Percentiles rank a stretch among this genome's conserved stretches.
These are phyloP conservation scores for Beauveria australis DNA, from an alignment of 2,329 filamentous ascomycete species.

Conservation along the genomic window DNA sequence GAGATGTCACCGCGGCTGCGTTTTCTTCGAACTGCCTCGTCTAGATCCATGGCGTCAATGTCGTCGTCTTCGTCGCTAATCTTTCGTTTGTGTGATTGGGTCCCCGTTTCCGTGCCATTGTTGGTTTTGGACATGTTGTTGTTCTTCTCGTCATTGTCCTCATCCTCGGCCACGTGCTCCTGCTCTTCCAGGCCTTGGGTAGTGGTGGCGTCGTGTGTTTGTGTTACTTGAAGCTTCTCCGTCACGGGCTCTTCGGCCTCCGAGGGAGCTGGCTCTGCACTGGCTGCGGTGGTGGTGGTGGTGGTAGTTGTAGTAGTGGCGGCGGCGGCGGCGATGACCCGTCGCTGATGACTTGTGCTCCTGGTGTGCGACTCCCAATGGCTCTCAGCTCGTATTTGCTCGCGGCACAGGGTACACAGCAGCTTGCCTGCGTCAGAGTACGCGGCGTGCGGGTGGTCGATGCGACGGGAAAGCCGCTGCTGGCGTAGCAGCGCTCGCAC, in stretches of 20 bases:
- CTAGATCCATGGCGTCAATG: conserved; percentile 27
- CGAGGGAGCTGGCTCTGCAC: background rate
- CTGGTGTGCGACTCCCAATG: conserved; percentile 59
- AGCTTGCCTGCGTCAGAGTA: conserved; percentile 63
- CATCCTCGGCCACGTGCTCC: background rate
- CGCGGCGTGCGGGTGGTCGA: conserved; percentile 59
- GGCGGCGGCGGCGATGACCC: conserved; percentile 15
- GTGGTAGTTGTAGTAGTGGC: background rate
- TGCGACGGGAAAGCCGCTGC: conserved; percentile 65
- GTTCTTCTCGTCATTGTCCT: background rate
- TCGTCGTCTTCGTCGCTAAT: conserved; percentile 22
- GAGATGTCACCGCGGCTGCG: conserved; percentile 33
- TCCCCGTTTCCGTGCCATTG: conserved; percentile 13
- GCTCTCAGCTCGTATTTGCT: conserved; percentile 55
- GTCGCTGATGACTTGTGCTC: conserved; percentile 34
- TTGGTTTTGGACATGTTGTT: conserved; percentile 13
- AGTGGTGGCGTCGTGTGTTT: conserved; percentile 16
- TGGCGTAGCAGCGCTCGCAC: conserved; percentile 71
- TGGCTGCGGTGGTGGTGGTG: conserved; percentile 12
- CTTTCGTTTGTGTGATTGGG: conserved; percentile 24
- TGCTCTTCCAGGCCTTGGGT: background rate
- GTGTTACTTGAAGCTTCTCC: conserved; percentile 6
- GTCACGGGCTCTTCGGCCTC: background rate
- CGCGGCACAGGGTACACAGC: conserved; percentile 58
- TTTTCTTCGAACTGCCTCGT: conserved; percentile 33